Percentiles rank a stretch among this genome's conserved stretches.
These are phyloP conservation scores for Parastagonospora avenae DNA, from an alignment of 2,329 filamentous ascomycete genomes.

Conservation along the genomic window DNA sequence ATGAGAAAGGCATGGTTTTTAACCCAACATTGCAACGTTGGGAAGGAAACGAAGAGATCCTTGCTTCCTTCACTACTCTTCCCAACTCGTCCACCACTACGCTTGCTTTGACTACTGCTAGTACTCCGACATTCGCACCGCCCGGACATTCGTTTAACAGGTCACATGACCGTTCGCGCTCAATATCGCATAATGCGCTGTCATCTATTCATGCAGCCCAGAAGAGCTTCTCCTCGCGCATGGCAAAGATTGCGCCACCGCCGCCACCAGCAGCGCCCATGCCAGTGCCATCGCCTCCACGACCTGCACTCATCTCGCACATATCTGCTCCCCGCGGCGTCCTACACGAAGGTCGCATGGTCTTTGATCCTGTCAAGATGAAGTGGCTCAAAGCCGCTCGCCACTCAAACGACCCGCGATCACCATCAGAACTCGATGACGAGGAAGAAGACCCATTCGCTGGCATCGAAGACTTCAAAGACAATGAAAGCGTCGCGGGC, in stretches of 20 bases:
- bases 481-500: conserved; percentile 53
- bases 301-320: conserved; percentile 85
- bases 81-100: conserved; percentile 55
- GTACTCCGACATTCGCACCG: conserved; percentile 48
- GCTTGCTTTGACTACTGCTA: conserved; percentile 46
- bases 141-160: conserved; percentile 34
- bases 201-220: conserved; percentile 42
- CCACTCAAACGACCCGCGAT: conserved; percentile 37
- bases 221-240: conserved; percentile 47
- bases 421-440: conserved; percentile 69
- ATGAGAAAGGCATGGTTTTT: conserved; percentile 94
- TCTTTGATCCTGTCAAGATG: conserved; percentile 97
- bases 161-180: conserved; percentile 43
- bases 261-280: conserved; percentile 52
- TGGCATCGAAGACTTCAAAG: conserved; percentile 89
- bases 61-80: conserved; percentile 70
- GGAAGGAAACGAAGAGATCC: conserved; percentile 93
- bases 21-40: conserved; percentile 85
- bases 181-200: conserved; percentile 50
- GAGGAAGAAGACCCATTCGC: conserved; percentile 95
- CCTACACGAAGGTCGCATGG: conserved; percentile 96
- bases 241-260: conserved; percentile 35
- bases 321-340: conserved; percentile 81
- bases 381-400: conserved; percentile 84
- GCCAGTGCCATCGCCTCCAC: conserved; percentile 57